Evolutionary conservation across 176 grass and related monocot genomes (phyloP).

Genomic region (Ananas comosus): DNA sequence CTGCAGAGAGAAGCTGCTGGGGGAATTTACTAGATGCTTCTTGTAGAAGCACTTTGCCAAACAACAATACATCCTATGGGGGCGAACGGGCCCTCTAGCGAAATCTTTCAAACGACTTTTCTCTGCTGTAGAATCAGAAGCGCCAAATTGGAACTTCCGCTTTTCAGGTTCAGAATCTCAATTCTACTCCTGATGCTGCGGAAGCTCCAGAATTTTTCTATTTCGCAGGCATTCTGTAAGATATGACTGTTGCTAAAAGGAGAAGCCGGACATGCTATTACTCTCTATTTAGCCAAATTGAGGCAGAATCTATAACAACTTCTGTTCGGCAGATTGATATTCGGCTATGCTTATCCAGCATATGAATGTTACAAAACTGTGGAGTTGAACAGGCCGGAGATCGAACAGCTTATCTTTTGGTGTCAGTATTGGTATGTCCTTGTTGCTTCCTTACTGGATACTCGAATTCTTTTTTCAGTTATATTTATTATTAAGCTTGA

Average conservation of each 20-base stretch:
- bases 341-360: slow-evolving; percentile 96
- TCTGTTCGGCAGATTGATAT: slow-evolving; percentile 40
- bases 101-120: no score
- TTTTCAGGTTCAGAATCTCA: slow-evolving; percentile 1
- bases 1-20: background rate
- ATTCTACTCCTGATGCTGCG: slow-evolving; percentile 15
- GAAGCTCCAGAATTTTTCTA: slow-evolving; percentile 8
- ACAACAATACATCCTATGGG: no score
- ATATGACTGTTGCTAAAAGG: no score
- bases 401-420: slow-evolving; percentile 95
- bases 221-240: no score
- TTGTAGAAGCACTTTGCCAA: no score
- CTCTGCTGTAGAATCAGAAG: no score
- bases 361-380: slow-evolving; percentile 99
- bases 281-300: slow-evolving; percentile 10
- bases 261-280: no score
- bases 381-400: slow-evolving; percentile 95
- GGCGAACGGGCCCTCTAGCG: no score
- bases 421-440: slow-evolving; percentile 87
- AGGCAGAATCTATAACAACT: slow-evolving; percentile 20
- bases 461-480: background rate
- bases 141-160: no score
- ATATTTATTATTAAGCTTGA: background rate
- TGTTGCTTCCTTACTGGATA: background rate
- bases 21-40: no score